Base-by-base conservation (phyloP, 805 yeast genomes). In the Lipomyces sp. region DNA sequence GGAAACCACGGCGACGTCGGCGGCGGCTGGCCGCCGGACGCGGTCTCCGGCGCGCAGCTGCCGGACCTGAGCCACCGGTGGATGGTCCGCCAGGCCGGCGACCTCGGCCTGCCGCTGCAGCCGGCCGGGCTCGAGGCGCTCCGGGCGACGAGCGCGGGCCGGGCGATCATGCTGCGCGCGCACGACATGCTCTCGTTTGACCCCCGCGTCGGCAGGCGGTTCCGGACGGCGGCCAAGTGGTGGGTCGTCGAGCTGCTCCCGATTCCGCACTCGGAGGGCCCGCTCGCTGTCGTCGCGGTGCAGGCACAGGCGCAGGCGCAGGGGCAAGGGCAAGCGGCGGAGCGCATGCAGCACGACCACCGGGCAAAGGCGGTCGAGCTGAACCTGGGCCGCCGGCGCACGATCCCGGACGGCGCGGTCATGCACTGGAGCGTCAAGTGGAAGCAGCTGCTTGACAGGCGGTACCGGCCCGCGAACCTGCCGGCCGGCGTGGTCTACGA, bases 1-100 rank as follows among this genome's bases (percentile, higher is more conserved):
- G 89, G 87, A 1, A 79, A 79, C 61, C 88, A 83, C 64, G 72
- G 83, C 8, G 87, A 83, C 64, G 68, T 79, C 59, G 88, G 88
- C 2, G 87, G 87, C 2, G 84, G 84, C 0, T 82, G 84, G 83
- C 63, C 70, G 1, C 64, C 70, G 3, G 82, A 78, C 61, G 31
- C 51, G 0, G 62, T 69, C 42, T 33, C 39, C 19, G 78, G 78
- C 1, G 74, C 77, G 37, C 60, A 64, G 21, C 52, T 78, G 14
- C 72, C 84, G 0, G 74, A 79, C 55, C 54, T 80, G 14, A 68
- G 86, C 0, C 66, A 83, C 22, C 70, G 82, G 53, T 83, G 87
- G 87, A 78, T 83, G 63, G 51, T 82, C 11, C 67, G 75, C 4
- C 80, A 78, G 61, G 79, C 84, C 0, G 60, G 76, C 7, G 71